phyloP scores from a whole-genome alignment of 306 rosid genomes.

The Adenanthera pavonina region DNA sequence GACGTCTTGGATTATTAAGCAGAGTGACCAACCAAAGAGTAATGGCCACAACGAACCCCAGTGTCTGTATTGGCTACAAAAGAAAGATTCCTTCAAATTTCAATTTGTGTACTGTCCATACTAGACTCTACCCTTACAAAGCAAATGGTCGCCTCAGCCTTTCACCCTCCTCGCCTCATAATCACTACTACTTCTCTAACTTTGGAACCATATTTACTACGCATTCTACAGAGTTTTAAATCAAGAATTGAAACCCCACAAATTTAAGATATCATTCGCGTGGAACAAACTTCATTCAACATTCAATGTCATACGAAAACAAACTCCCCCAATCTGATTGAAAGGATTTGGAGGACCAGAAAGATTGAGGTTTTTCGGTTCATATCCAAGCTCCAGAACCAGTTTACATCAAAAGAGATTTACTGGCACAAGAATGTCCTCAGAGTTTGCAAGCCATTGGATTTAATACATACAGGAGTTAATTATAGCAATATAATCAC shows the following conservation, averaged over 20 bases:
- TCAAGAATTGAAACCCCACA: background rate
- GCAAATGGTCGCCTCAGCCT: background rate
- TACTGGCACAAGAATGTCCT: constrained; percentile 59
- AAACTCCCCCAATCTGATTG: background rate
- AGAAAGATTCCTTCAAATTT: background rate
- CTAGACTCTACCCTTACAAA: background rate
- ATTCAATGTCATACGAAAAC: background rate
- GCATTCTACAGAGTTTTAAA: background rate
- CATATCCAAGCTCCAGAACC: constrained; percentile 43
- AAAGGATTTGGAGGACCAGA: background rate
- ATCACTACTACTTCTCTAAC: background rate
- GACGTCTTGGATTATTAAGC: background rate
- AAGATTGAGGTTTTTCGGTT: constrained; percentile 23
- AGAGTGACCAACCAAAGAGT: background rate
- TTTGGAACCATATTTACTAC: background rate
- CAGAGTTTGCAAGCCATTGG: constrained; percentile 42
- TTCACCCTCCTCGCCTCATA: background rate
- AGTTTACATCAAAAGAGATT: constrained; percentile 48
- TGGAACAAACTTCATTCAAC: background rate
- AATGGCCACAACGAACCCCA: background rate
- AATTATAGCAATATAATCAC: constrained; percentile 47
- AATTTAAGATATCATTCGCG: background rate
- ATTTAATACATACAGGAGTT: constrained; percentile 54
- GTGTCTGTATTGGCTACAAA: background rate
- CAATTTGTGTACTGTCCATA: background rate